Percentiles rank a stretch among this genome's conserved stretches.
Evolutionary conservation across 306 rosid species (phyloP).

Genomic region (Castanea mollissima): DNA sequence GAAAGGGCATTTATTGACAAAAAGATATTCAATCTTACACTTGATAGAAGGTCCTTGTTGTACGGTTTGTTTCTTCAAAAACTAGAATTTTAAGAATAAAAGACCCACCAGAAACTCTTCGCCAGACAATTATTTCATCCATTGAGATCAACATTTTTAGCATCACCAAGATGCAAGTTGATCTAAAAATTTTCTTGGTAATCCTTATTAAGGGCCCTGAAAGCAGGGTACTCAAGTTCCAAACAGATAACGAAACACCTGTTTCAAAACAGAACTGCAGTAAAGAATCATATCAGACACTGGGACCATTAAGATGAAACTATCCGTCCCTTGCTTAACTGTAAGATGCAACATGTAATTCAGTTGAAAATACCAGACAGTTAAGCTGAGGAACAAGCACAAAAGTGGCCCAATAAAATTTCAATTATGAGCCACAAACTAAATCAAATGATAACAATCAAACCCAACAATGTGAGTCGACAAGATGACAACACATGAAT

Average conservation of each 20-base stretch:
- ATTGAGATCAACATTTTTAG: slow-evolving; percentile 28
- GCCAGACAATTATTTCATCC: slow-evolving; percentile 13
- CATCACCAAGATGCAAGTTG: slow-evolving; percentile 30
- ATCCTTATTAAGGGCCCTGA: slow-evolving; percentile 30
- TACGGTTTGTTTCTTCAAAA: not conserved
- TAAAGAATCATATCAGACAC: slow-evolving; percentile 22
- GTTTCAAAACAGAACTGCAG: slow-evolving; percentile 18
- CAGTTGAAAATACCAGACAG: slow-evolving; percentile 33
- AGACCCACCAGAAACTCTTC: slow-evolving; percentile 24
- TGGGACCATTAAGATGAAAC: slow-evolving; percentile 1
- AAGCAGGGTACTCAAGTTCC: slow-evolving; percentile 38
- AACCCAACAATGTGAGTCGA: not conserved
- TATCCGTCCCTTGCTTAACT: slow-evolving; percentile 35
- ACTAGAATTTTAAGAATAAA: slow-evolving; percentile 16
- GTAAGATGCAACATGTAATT: slow-evolving; percentile 27
- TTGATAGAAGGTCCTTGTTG: too few species aligned
- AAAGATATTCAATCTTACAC: too few species aligned
- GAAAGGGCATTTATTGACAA: too few species aligned
- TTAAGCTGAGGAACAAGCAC: slow-evolving; percentile 28
- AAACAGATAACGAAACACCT: slow-evolving; percentile 36
- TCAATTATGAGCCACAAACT: not conserved
- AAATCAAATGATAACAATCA: not conserved
- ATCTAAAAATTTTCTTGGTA: slow-evolving; percentile 32
- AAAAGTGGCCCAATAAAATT: not conserved
- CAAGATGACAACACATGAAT: not conserved